These are phyloP conservation scores for Globisporangium carolinianum DNA, from an alignment of 352 stramenopile species.

Conservation along the genomic window DNA sequence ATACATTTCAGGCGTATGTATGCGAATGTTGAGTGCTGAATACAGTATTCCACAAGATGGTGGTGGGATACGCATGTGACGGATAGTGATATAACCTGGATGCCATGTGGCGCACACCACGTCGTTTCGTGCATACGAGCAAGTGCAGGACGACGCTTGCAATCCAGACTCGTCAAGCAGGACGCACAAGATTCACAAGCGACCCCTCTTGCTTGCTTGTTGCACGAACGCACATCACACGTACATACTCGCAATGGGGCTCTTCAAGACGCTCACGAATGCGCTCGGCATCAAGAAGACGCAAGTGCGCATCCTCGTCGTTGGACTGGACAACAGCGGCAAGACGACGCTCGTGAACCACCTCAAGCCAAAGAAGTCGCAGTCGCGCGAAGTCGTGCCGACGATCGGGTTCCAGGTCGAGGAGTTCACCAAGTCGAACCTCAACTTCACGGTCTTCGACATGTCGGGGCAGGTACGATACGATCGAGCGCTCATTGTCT, in stretches of 20 bases:
- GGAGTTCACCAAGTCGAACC: slow-evolving; percentile 84
- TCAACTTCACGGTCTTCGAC: slow-evolving; percentile 91
- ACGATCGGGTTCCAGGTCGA: slow-evolving; percentile 90
- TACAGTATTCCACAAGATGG: too few species aligned
- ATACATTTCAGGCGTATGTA: too few species aligned
- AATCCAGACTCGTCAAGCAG: too few species aligned
- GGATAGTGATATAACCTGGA: not conserved
- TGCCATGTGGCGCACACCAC: not conserved
- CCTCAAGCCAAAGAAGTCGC: slow-evolving; percentile 86
- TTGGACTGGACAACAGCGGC: slow-evolving; percentile 88
- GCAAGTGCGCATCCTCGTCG: slow-evolving; percentile 82
- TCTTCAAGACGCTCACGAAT: slow-evolving; percentile 79
- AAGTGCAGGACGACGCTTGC: too few species aligned
- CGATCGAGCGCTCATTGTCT: not conserved
- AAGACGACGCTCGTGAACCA: slow-evolving; percentile 92
- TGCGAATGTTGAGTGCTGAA: too few species aligned
- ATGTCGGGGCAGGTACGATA: slow-evolving; percentile 67
- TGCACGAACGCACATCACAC: too few species aligned
- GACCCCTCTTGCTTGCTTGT: too few species aligned
- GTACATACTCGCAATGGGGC: slow-evolving; percentile 39
- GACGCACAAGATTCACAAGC: too few species aligned
- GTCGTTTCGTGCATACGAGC: not conserved
- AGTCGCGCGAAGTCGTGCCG: slow-evolving; percentile 75
- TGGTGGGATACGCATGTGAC: not conserved
- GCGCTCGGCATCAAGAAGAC: slow-evolving; percentile 80